phyloP scores from a whole-genome alignment of 2,329 filamentous ascomycete genomes.

The Dothidotthia symphoricarpi region DNA sequence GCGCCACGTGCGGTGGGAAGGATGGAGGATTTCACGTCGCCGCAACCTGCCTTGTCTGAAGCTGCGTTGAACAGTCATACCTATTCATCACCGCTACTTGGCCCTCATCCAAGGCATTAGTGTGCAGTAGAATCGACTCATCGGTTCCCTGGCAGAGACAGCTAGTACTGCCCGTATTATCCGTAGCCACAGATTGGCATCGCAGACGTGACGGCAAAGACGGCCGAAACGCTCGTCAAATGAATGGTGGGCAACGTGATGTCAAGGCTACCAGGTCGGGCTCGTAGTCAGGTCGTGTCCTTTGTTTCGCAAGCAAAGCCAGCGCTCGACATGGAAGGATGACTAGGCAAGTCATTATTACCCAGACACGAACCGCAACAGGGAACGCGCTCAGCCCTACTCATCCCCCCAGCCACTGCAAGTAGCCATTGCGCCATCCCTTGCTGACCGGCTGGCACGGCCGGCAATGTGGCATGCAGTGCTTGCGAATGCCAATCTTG shows the following conservation, averaged over 20 bases:
- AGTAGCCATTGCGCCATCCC: conserved; percentile 2
- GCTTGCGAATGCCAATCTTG: too few relatives aligned
- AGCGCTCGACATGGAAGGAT: conserved; percentile 8
- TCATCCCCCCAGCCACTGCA: not conserved
- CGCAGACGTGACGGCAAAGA: conserved; percentile 12
- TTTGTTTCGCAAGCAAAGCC: conserved; percentile 19
- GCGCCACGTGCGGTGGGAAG: too few relatives aligned
- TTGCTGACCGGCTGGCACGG: not conserved
- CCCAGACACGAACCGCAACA: conserved; percentile 6
- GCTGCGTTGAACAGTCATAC: too few relatives aligned
- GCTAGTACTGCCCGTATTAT: conserved; percentile 1
- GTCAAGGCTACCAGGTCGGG: conserved; percentile 7
- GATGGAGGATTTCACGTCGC: too few relatives aligned
- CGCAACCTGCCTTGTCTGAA: too few relatives aligned
- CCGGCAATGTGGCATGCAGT: too few relatives aligned
- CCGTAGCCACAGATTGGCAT: conserved; percentile 10
- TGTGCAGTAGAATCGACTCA: conserved; percentile 6
- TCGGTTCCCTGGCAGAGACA: conserved; percentile 1
- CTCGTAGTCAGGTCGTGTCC: conserved; percentile 1
- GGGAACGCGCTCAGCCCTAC: conserved; percentile 9
- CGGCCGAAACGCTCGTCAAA: conserved; percentile 11
- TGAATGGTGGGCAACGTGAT: conserved; percentile 10
- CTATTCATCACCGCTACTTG: conserved; percentile 11
- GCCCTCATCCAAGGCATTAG: conserved; percentile 2
- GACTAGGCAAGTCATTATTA: conserved; percentile 5